A percentile compares a stretch with the other conserved stretches of the same genome.
These are phyloP conservation scores for Rehmannia glutinosa DNA, from an alignment of 257 asterid species.

Conservation along the genomic window DNA sequence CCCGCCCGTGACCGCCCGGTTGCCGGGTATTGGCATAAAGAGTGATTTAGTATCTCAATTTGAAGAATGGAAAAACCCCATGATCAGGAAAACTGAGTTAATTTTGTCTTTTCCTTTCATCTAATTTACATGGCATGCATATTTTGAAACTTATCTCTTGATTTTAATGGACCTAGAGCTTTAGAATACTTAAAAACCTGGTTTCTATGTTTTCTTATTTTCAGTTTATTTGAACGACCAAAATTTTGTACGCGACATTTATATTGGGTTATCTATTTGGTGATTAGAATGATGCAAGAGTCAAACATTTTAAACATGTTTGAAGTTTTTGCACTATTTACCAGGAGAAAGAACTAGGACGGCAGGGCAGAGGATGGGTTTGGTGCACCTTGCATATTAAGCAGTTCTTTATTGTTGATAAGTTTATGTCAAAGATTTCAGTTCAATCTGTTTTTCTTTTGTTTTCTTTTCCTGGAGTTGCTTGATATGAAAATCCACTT, in stretches of 20 bases:
- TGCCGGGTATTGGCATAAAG: too few relatives aligned
- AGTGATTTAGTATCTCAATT: neutral
- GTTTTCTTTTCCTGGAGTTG: neutral
- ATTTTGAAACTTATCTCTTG: constrained; percentile 12
- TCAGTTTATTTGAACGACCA: neutral
- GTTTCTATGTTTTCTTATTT: neutral
- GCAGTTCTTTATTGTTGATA: neutral
- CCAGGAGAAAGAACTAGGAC: neutral
- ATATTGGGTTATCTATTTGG: neutral
- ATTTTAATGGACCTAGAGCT: neutral
- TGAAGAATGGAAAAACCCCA: constrained; percentile 1
- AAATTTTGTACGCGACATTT: neutral
- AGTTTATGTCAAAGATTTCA: neutral
- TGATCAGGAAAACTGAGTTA: neutral
- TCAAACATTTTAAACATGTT: constrained; percentile 1
- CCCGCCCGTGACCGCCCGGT: too few relatives aligned
- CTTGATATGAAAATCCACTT: neutral
- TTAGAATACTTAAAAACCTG: neutral
- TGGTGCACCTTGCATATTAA: neutral
- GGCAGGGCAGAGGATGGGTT: neutral
- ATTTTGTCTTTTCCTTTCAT: neutral
- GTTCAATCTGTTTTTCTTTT: neutral
- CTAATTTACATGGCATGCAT: neutral
- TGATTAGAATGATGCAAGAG: constrained; percentile 9
- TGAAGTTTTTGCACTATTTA: neutral